A percentile compares a stretch with the other conserved stretches of the same genome.
phyloP scores from a whole-genome alignment of 2,329 filamentous ascomycete species.

The Fusarium sp. region DNA sequence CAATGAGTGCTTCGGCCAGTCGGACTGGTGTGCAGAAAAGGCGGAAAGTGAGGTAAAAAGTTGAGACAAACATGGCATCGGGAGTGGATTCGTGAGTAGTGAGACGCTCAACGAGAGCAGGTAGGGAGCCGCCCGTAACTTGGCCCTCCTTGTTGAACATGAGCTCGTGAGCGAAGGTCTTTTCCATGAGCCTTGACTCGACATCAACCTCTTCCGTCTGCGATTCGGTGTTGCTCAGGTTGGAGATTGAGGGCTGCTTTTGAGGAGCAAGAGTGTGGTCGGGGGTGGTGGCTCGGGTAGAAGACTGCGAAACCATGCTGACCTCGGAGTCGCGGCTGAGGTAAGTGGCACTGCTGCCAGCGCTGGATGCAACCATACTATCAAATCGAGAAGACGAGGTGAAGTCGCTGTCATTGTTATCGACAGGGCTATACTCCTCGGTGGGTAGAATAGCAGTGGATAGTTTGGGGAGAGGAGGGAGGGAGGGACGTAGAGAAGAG shows the following conservation, averaged over 20 bases:
- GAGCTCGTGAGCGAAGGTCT: slow-evolving; percentile 90
- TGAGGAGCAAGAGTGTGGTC: slow-evolving; percentile 70
- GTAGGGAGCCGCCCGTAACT: slow-evolving; percentile 90
- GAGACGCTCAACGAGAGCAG: slow-evolving; percentile 91
- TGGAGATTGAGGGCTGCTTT: slow-evolving; percentile 73
- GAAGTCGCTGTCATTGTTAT: slow-evolving; percentile 65
- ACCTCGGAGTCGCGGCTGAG: slow-evolving; percentile 84
- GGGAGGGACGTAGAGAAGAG: slow-evolving; percentile 61
- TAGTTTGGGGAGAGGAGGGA: slow-evolving; percentile 70
- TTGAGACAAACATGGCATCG: slow-evolving; percentile 90
- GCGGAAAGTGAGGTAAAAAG: slow-evolving; percentile 96
- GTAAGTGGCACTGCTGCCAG: slow-evolving; percentile 83
- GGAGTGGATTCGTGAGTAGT: slow-evolving; percentile 94
- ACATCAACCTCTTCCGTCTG: slow-evolving; percentile 82
- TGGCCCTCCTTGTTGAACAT: slow-evolving; percentile 95
- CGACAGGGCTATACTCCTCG: slow-evolving; percentile 63
- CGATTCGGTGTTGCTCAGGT: slow-evolving; percentile 73
- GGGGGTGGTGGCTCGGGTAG: slow-evolving; percentile 89
- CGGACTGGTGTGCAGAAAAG: slow-evolving; percentile 86
- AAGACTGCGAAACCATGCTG: slow-evolving; percentile 83
- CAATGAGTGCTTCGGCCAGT: slow-evolving; percentile 85
- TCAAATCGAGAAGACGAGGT: slow-evolving; percentile 70
- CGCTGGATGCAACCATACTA: slow-evolving; percentile 80
- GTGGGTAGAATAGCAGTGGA: slow-evolving; percentile 62
- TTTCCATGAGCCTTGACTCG: slow-evolving; percentile 88